phyloP scores from a whole-genome alignment of 768 basidiomycete genomes.

The Trametes sanguinea region DNA sequence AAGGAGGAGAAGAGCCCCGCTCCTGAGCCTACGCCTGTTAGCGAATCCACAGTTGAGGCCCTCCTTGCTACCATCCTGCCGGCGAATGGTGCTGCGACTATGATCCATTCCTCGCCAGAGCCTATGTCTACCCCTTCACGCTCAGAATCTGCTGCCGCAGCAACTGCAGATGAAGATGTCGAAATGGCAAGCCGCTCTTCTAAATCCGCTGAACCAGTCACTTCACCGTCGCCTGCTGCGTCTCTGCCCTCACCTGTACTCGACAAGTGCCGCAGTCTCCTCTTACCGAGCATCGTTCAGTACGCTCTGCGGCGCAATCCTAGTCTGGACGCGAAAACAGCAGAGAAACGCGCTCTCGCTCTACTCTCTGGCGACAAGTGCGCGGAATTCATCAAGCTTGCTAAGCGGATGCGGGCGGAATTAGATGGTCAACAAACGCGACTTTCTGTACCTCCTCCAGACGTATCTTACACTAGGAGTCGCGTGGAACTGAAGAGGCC shows the following conservation, averaged over 20 bases:
- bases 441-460: not conserved
- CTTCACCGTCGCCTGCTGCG: not conserved
- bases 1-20: not conserved
- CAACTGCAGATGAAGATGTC: not conserved
- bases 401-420: slow-evolving; percentile 19
- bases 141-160: not conserved
- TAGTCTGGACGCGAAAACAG: slow-evolving; percentile 8
- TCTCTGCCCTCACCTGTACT: slow-evolving; percentile 4
- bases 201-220: not conserved
- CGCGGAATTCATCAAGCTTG: slow-evolving; percentile 24
- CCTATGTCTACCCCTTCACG: not conserved
- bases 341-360: slow-evolving; percentile 12
- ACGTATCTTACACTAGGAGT: not conserved
- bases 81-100: not conserved
- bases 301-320: slow-evolving; percentile 14
- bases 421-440: not conserved
- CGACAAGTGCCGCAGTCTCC: slow-evolving; percentile 13
- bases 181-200: not conserved
- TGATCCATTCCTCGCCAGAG: not conserved
- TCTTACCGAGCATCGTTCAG: slow-evolving; percentile 13
- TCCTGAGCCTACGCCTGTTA: not conserved
- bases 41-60: not conserved
- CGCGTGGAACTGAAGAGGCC: slow-evolving; percentile 6
- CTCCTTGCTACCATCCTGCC: slow-evolving; percentile 3
- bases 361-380: slow-evolving; percentile 26